Conservation (phyloP, 495 filamentous ascomycete genomes). For the Pyrenula massariospora region DNA sequence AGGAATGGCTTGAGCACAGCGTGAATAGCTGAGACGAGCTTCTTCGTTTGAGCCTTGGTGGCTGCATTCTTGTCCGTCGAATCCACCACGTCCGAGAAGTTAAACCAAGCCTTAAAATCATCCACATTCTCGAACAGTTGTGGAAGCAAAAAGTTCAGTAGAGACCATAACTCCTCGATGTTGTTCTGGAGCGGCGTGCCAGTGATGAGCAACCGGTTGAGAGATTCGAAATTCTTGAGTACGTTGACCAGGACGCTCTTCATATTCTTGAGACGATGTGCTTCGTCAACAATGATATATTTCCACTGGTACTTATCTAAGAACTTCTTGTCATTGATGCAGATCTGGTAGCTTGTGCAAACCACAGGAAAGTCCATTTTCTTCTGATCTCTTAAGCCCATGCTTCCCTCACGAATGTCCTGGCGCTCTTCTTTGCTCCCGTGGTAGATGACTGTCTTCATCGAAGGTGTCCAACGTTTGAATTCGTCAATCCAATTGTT, state of each 20-base stretch:
- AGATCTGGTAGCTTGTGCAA: slow-evolving; percentile 90
- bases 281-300: slow-evolving; percentile 96
- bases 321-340: slow-evolving; percentile 75
- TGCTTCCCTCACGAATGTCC: slow-evolving; percentile 51
- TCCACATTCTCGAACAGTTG: slow-evolving; percentile 83
- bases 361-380: slow-evolving; percentile 73
- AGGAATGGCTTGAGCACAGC: slow-evolving; percentile 87
- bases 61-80: slow-evolving; percentile 51
- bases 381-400: slow-evolving; percentile 47
- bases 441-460: slow-evolving; percentile 84
- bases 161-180: slow-evolving; percentile 86
- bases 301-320: slow-evolving; percentile 81
- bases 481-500: slow-evolving; percentile 98
- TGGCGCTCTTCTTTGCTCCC: slow-evolving; percentile 63
- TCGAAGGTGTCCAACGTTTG: slow-evolving; percentile 71
- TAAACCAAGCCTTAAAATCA: slow-evolving; percentile 89
- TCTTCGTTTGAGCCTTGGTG: slow-evolving; percentile 51
- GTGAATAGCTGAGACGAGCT: slow-evolving; percentile 80
- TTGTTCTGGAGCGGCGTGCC: slow-evolving; percentile 96
- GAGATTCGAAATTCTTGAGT: slow-evolving; percentile 74
- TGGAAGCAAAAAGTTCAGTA: slow-evolving; percentile 87
- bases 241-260: slow-evolving; percentile 85
- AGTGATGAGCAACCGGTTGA: slow-evolving; percentile 84
- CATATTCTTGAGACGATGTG: slow-evolving; percentile 94
- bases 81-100: slow-evolving; percentile 82